Base-by-base conservation (phyloP, 257 asterid genomes). In the Echites panduratus region DNA sequence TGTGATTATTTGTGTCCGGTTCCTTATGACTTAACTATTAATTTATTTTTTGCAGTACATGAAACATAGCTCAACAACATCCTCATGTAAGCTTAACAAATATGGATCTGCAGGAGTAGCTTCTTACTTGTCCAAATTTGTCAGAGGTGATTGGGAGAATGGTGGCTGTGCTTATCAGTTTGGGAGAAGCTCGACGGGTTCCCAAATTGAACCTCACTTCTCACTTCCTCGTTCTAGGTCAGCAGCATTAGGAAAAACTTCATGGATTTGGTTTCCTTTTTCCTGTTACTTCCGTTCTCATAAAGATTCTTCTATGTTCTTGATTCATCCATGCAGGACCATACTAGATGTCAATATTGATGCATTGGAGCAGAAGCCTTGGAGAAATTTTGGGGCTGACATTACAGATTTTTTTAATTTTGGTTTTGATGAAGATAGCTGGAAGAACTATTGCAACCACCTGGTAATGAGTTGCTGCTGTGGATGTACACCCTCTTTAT, bases 341-440 rank as follows among this genome's bases (percentile, higher is more conserved):
- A 84, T 84, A 54, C 6, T 77, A 38, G 86, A 82, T 38, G 38
- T 79, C 65, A 70, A 82, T 73, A 77, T 77, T 40, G 86, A 82
- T 76, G 69, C 79, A 49, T 70, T 79, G 16, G 78, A 72, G 50
- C 47, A 70, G 61, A 84, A 84, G 78, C 84, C 79, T 75, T 81
- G 88, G 86, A 76, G 81, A 50, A 63, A 77, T 77, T 82, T 81
- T 41, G 79, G 76, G 16, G 72, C 66, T 54, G 83, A 84, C 64
- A 47, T 84, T 47, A 79, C 81, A n/a, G 82, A 84, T 73, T 84
- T 73, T 72, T 84, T 84, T 77, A 84, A 84, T 80, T 84, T 73
- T 79, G 85, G 84, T 38, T 75, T 84, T 44, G 72, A 81, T 72
- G 88, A 84, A 76, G 79, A 79, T 68, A 75, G 82, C 48, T 81